Percentiles rank a stretch among this genome's conserved stretches.
These are phyloP conservation scores for Salix dunnii DNA, from an alignment of 345 rosid species.

Conservation along the genomic window DNA sequence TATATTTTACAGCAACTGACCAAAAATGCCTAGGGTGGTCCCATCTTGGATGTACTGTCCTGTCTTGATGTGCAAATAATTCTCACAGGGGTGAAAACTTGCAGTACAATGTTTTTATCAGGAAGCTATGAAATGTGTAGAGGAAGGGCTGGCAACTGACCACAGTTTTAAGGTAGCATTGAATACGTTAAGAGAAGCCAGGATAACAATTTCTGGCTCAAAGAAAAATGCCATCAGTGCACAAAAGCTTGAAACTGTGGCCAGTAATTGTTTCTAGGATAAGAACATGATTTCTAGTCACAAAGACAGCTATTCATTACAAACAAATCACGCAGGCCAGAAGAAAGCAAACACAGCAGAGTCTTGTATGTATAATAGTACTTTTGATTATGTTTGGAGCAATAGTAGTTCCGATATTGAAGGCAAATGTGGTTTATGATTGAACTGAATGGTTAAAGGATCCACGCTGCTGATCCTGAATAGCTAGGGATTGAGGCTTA, in stretches of 20 bases:
- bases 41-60: slow-evolving; percentile 14
- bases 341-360: slow-evolving; percentile 5
- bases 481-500: too few relatives aligned
- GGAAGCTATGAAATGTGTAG: slow-evolving; percentile 33
- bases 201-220: slow-evolving; percentile 22
- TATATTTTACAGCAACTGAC: slow-evolving; percentile 34
- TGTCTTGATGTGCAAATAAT: slow-evolving; percentile 12
- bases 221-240: slow-evolving; percentile 26
- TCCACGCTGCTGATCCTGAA: too few relatives aligned
- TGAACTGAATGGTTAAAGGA: too few relatives aligned
- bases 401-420: too few relatives aligned
- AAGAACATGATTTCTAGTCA: slow-evolving; percentile 13
- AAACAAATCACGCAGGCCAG: background rate
- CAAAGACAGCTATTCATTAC: slow-evolving; percentile 8
- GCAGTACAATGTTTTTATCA: slow-evolving; percentile 23
- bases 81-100: slow-evolving; percentile 19
- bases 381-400: background rate
- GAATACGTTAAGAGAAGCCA: slow-evolving; percentile 29
- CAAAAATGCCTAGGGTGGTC: slow-evolving; percentile 24
- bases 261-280: slow-evolving; percentile 13
- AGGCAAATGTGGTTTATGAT: too few relatives aligned
- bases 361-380: slow-evolving; percentile 2
- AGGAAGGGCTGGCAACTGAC: slow-evolving; percentile 30
- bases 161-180: slow-evolving; percentile 30
- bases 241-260: slow-evolving; percentile 15